A percentile compares a stretch with the other conserved stretches of the same genome.
Evolutionary conservation across 2,329 filamentous ascomycete species (phyloP).

Genomic region (Geosmithia morbida): DNA sequence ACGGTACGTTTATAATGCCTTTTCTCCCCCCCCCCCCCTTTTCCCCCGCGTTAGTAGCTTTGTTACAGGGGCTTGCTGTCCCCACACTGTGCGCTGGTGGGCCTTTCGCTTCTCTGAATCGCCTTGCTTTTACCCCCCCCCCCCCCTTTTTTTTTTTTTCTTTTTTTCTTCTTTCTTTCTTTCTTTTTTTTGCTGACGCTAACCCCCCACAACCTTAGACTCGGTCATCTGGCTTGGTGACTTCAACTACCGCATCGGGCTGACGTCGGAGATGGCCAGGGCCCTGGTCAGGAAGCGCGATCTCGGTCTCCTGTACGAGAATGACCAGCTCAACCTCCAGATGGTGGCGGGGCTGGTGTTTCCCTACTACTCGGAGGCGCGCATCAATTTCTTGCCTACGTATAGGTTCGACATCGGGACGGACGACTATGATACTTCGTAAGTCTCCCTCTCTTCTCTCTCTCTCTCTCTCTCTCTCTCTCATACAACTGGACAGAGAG

Average conservation of each 20-base stretch:
- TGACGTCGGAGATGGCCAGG: constrained; percentile 64
- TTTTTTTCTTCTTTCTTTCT: neutral
- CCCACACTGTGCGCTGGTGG: too few relatives aligned
- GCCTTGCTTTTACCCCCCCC: neutral
- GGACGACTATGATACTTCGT: constrained; percentile 85
- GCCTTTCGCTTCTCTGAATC: too few relatives aligned
- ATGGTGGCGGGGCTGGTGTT: constrained; percentile 91
- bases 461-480: neutral
- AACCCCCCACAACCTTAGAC: too few relatives aligned
- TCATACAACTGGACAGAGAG: too few relatives aligned
- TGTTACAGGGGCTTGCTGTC: too few relatives aligned
- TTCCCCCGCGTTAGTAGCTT: too few relatives aligned
- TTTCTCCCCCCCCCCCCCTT: constrained; percentile 6
- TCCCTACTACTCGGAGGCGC: constrained; percentile 79
- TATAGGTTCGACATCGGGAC: constrained; percentile 91
- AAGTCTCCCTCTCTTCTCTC: constrained; percentile 16
- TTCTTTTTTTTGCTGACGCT: neutral
- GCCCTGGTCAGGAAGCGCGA: constrained; percentile 59
- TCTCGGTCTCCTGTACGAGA: constrained; percentile 69
- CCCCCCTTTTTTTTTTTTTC: too few relatives aligned
- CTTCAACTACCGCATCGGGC: constrained; percentile 94
- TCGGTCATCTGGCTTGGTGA: constrained; percentile 90
- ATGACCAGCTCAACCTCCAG: constrained; percentile 91
- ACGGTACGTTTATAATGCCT: constrained; percentile 42
- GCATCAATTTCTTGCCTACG: constrained; percentile 79